phyloP scores from a whole-genome alignment of 345 rosid species.

The Aquilaria yunnanensis region DNA sequence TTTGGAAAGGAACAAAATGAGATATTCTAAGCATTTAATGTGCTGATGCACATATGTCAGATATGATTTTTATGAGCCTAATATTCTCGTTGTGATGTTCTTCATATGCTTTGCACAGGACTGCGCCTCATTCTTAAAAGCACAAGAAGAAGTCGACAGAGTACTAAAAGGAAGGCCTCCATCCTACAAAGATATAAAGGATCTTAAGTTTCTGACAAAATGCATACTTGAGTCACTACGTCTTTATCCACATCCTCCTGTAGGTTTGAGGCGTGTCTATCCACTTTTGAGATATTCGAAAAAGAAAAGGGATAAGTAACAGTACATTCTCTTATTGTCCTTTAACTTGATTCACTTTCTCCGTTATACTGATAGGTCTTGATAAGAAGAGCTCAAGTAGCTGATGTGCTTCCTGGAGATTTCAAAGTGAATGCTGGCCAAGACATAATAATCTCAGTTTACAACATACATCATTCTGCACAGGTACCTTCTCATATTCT shows the following conservation, averaged over 20 bases:
- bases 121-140: conserved; percentile 50
- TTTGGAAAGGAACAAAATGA: too few relatives aligned
- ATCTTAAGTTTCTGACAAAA: conserved; percentile 72
- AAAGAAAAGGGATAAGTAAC: too few relatives aligned
- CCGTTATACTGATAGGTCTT: conserved; percentile 45
- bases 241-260: conserved; percentile 97
- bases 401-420: conserved; percentile 87
- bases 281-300: not conserved
- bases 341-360: not conserved
- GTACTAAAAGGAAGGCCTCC: conserved; percentile 74
- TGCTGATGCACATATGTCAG: too few relatives aligned
- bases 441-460: conserved; percentile 95
- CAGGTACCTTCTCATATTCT: conserved; percentile 34
- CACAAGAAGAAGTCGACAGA: conserved; percentile 84
- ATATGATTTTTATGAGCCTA: too few relatives aligned
- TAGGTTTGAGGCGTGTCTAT: conserved; percentile 36
- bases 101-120: conserved; percentile 29
- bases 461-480: conserved; percentile 86
- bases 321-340: too few relatives aligned
- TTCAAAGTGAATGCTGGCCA: conserved; percentile 86
- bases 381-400: conserved; percentile 81
- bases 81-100: not conserved
- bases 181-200: conserved; percentile 63
- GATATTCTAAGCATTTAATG: too few relatives aligned
- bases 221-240: conserved; percentile 93